A percentile compares a stretch with the other conserved stretches of the same genome.
These are phyloP conservation scores for Brassica nigra DNA, from an alignment of 345 rosid genomes.

Conservation along the genomic window DNA sequence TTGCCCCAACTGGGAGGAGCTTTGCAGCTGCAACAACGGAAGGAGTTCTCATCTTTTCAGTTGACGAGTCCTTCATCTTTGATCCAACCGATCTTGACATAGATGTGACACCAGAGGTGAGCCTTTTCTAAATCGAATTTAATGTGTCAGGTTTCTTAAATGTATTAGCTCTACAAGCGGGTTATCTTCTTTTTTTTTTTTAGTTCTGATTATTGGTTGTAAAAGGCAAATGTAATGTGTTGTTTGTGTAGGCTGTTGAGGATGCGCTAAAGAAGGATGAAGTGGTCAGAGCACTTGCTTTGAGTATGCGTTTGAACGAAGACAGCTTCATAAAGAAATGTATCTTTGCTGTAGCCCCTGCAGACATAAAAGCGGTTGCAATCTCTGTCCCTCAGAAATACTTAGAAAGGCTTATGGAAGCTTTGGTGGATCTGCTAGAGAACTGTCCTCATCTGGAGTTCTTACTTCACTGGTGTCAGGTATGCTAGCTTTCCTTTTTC, in stretches of 20 bases:
- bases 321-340: slow-evolving; percentile 75
- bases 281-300: slow-evolving; percentile 69
- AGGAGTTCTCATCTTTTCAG: slow-evolving; percentile 85
- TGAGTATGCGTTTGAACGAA: slow-evolving; percentile 93
- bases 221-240: background rate
- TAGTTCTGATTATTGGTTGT: slow-evolving; percentile 7
- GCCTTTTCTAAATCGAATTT: slow-evolving; percentile 6
- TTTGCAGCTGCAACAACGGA: background rate
- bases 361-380: slow-evolving; percentile 67
- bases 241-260: slow-evolving; percentile 69
- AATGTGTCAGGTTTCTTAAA: background rate
- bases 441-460: slow-evolving; percentile 87
- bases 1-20: background rate
- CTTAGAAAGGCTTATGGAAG: slow-evolving; percentile 82
- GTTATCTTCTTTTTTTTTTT: background rate
- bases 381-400: slow-evolving; percentile 65
- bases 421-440: slow-evolving; percentile 78
- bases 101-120: slow-evolving; percentile 52
- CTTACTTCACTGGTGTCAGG: slow-evolving; percentile 93
- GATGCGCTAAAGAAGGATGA: slow-evolving; percentile 64
- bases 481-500: slow-evolving; percentile 15
- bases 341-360: slow-evolving; percentile 69
- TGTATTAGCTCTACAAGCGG: background rate
- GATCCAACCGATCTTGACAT: slow-evolving; percentile 98
- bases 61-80: slow-evolving; percentile 87